Evolutionary conservation across 2,329 filamentous ascomycete genomes (phyloP).

Genomic region (Penicillium brevicompactum): DNA sequence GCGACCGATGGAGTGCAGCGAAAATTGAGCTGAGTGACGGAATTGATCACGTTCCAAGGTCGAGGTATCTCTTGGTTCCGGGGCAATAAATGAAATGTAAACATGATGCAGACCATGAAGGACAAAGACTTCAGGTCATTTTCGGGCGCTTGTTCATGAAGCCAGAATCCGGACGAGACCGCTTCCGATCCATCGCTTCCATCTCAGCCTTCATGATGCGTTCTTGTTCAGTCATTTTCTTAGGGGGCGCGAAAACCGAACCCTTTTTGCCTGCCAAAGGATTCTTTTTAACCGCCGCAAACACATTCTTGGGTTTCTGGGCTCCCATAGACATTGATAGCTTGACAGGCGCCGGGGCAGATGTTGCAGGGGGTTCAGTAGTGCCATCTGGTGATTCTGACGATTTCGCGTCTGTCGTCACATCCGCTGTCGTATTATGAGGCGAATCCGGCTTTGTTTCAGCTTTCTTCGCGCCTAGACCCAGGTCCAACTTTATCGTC

Average conservation of each 20-base stretch:
- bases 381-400: conserved; percentile 23
- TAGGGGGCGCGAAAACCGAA: conserved; percentile 60
- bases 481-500: conserved; percentile 73
- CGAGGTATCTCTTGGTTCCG: no score
- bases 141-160: conserved; percentile 40
- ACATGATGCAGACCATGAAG: background rate
- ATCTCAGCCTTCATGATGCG: conserved; percentile 83
- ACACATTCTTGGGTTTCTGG: conserved; percentile 64
- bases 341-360: conserved; percentile 28
- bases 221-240: conserved; percentile 86
- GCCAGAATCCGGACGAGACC: conserved; percentile 42
- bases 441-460: conserved; percentile 28
- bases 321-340: conserved; percentile 68
- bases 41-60: no score
- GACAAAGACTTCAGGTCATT: conserved; percentile 27
- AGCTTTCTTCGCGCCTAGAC: conserved; percentile 36
- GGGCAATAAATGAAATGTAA: background rate
- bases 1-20: background rate
- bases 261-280: conserved; percentile 69
- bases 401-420: background rate
- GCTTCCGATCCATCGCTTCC: conserved; percentile 65
- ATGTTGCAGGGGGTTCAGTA: conserved; percentile 16
- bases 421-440: background rate
- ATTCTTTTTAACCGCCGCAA: conserved; percentile 69
- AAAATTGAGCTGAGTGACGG: background rate